Percentiles rank a stretch among this genome's conserved stretches.
Evolutionary conservation across 257 asterid species (phyloP).

Genomic region (Thymus quinquecostatus): DNA sequence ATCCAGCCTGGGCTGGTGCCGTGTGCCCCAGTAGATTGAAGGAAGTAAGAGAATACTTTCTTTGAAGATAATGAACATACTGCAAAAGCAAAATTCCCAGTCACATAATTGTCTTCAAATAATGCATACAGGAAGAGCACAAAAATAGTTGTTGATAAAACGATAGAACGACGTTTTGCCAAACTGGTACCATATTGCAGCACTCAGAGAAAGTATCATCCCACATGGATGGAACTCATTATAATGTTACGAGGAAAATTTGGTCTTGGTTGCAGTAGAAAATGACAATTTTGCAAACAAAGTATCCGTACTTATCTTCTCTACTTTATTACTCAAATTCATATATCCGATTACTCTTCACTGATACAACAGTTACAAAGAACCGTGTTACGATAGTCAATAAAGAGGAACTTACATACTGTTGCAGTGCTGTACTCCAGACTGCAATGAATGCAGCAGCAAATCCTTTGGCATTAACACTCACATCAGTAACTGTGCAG

Average conservation of each 20-base stretch:
- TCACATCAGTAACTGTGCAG: slow-evolving; percentile 92
- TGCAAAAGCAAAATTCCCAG: slow-evolving; percentile 47
- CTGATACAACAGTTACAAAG: background rate
- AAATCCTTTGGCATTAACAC: slow-evolving; percentile 89
- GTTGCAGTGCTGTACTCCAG: slow-evolving; percentile 94
- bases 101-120: slow-evolving; percentile 22
- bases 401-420: slow-evolving; percentile 72
- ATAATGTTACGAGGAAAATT: slow-evolving; percentile 22
- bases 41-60: slow-evolving; percentile 93
- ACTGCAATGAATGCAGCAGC: slow-evolving; percentile 91
- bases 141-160: background rate
- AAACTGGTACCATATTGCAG: slow-evolving; percentile 20
- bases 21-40: slow-evolving; percentile 98
- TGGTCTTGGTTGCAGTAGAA: slow-evolving; percentile 11
- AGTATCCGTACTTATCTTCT: slow-evolving; percentile 3
- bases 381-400: slow-evolving; percentile 10
- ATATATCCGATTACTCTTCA: slow-evolving; percentile 1
- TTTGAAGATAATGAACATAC: slow-evolving; percentile 96
- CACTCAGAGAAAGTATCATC: slow-evolving; percentile 17
- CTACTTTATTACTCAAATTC: slow-evolving; percentile 23
- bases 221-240: slow-evolving; percentile 2
- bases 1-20: slow-evolving; percentile 95
- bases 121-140: slow-evolving; percentile 26
- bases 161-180: background rate
- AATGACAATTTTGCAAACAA: slow-evolving; percentile 1